Base-by-base conservation (phyloP, 768 basidiomycete species). In the Pluteus cervinus region DNA sequence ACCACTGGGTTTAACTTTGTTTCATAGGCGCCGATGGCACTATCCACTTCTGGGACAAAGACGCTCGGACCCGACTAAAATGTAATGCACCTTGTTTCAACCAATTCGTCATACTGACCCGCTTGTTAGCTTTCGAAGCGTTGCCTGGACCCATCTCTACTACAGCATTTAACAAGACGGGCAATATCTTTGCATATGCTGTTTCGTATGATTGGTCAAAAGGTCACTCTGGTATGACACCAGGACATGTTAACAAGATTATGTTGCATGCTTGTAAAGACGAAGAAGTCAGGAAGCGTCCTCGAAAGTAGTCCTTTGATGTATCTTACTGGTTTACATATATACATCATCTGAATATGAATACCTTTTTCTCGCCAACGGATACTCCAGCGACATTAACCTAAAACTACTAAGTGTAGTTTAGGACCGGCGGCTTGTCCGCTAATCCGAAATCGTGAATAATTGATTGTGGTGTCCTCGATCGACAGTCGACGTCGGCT, bases 201-300 rank as follows among this genome's bases (percentile, higher is more conserved):
- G 61, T 94, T 16, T 90, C 89, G 10, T 94, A 94, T 46, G 91
- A 94, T 53, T 94, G 91, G 91, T 86, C 82, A 11, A 91, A 91
- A 55, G 89, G 90, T 7, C 86, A 91, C 55, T 78, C 80, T 9
- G 91, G 90, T 15, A 88, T 84, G 73, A 82, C 82, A 5, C 67
- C 71, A 5, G 66, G 69, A 24, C 66, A 73, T 43, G 76, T 81
- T 12, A 89, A 88, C 64, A 88, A 90, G 59, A 57, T 91, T 48
- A 82, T 86, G 77, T 53, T 91, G 48, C 86, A 89, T 52, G 78
- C 80, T 15, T 84, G 82, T 67, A 88, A 87, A 58, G 86, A 90
- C 36, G 87, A 90, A 15, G 87, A 90, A 59, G 83, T 89, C 39
- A 86, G 76, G 62, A 83, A 82, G 65, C 58, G 70, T 42, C 58